These are phyloP conservation scores for Wallemia mellicola DNA, from an alignment of 1,284 basidiomycete genomes.

Conservation along the genomic window DNA sequence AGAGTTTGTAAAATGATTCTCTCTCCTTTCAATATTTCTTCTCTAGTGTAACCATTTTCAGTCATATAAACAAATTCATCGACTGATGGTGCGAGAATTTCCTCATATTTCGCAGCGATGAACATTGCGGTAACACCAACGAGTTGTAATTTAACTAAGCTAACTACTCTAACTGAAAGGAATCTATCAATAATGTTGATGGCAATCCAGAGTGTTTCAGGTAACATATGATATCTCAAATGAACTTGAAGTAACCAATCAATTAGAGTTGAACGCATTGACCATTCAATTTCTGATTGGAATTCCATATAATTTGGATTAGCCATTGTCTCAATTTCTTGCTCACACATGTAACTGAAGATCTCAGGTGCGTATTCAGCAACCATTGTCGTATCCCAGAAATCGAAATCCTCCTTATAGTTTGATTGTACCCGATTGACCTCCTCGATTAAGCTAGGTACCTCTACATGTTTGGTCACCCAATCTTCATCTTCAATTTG, in stretches of 20 bases:
- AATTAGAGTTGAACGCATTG: constrained; percentile 23
- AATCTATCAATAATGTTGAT: constrained; percentile 35
- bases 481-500: constrained; percentile 19
- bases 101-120: constrained; percentile 32
- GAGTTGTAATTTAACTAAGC: constrained; percentile 29
- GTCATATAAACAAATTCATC: constrained; percentile 97
- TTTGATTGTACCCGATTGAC: background rate
- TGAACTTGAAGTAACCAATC: constrained; percentile 21
- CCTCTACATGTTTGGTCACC: background rate
- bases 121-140: constrained; percentile 35
- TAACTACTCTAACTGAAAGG: constrained; percentile 28
- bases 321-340: constrained; percentile 78
- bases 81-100: constrained; percentile 20
- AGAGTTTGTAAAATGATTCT: constrained; percentile 74
- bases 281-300: constrained; percentile 84
- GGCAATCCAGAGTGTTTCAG: constrained; percentile 35
- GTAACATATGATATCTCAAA: constrained; percentile 32
- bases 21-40: constrained; percentile 94
- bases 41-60: constrained; percentile 66
- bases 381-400: constrained; percentile 83
- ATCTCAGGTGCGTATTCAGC: constrained; percentile 95
- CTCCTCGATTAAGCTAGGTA: background rate
- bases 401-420: constrained; percentile 20
- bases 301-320: constrained; percentile 77
- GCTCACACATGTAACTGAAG: constrained; percentile 74